Evolutionary conservation across 202 grass and related monocot genomes (phyloP), one percentile per base, ranked within the genome.

Genomic region (Carex sylvatica): DNA sequence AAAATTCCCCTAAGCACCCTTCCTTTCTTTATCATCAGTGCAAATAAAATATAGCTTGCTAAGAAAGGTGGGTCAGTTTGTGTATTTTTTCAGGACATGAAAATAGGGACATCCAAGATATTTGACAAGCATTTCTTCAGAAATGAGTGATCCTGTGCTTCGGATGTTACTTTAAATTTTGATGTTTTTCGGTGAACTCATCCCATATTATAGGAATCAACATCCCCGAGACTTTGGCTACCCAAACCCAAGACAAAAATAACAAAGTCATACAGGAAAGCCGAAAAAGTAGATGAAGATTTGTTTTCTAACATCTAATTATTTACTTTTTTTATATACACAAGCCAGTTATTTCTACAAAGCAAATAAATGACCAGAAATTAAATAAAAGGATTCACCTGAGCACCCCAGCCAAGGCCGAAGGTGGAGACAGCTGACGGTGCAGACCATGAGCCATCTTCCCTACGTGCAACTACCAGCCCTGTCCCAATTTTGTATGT

Each of bases 321-420:
- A 56, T 77, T 58, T 77, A 77, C 49, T 31, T 44, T 44, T 36
- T 58, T 35, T 12, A 77, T 35, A 77, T 16, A 58, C 46, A 59
- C 52, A 77, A 36, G 52, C 26, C 3, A n/a, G 8, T 3, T 77
- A 59, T 16, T 77, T 19, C 6, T 15, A 56, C 16, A 76, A 35
- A 36, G 14, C 26, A 58, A 54, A 86, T 74, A 62, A 22, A 80
- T 83, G 47, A 87, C 46, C 72, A 61, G 0, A 84, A 52, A 20
- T 75, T 30, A 59, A 73, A 77, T 24, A 87, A 38, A 31, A 30
- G 38, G 22, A 61, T 19, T 73, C 19, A 91, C 96, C 91, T 99
- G 96, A 86, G 87, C 89, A 54, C 96, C 96, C 92, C 94, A 99
- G 87, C 93, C 96, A 89, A 93, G 28, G 87, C 95, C 92, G 35